Conservation (phyloP, 345 rosid species). For the Clausena lansium region DNA sequence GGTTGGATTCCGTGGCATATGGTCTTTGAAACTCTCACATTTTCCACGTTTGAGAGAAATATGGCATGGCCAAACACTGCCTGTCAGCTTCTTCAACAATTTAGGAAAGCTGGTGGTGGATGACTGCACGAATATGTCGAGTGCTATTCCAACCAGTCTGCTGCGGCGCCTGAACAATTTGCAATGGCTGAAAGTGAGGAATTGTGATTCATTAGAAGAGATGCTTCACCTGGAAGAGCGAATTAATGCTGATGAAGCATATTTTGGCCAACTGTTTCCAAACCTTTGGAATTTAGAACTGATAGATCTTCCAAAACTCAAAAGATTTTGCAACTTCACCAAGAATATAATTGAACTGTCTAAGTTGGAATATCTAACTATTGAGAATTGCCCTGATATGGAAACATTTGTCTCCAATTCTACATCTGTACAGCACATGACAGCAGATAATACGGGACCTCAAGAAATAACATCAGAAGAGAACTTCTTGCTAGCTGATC, state of each 20-base stretch:
- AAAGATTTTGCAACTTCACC: not conserved
- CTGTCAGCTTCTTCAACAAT: no score
- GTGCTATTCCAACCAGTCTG: not conserved
- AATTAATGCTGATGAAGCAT: not conserved
- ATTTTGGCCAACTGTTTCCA: not conserved
- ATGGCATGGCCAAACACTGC: no score
- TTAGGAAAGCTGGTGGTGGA: fast-evolving
- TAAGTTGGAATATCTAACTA: fast-evolving
- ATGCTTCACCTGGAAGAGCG: not conserved
- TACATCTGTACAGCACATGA: not conserved
- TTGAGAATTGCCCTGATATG: not conserved
- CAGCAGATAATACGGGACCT: no score
- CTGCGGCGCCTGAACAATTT: not conserved
- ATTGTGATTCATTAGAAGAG: not conserved
- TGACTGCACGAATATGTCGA: not conserved
- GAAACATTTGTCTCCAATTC: not conserved
- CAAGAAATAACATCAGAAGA: no score
- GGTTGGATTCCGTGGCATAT: no score
- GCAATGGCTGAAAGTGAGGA: fast-evolving
- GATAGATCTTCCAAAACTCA: not conserved
- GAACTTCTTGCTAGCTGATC: no score
- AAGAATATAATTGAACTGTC: not conserved
- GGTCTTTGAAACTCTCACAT: fast-evolving
- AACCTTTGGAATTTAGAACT: not conserved
- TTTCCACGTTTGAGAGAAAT: no score